A percentile compares a stretch with the other conserved stretches of the same genome.
Conservation (phyloP, 257 asterid species). For the Solanum tacnaense region DNA sequence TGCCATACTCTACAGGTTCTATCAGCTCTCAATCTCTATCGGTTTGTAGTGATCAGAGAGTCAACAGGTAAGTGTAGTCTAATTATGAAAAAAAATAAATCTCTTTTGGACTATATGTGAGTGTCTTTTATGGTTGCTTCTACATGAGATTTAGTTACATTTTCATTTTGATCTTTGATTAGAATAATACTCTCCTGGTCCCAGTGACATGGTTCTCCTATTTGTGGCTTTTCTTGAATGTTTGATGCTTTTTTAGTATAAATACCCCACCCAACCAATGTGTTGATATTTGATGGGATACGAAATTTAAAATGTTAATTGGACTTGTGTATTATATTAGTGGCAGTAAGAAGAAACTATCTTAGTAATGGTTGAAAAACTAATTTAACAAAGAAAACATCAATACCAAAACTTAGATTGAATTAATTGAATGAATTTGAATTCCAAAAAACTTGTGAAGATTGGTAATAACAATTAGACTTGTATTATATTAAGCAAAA, state of each 20-base stretch:
- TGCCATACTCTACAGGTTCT: slow-evolving; percentile 47
- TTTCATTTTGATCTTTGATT: not conserved
- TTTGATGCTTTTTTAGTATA: not conserved
- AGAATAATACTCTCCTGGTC: not conserved
- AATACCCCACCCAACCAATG: not conserved
- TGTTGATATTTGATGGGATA: not conserved
- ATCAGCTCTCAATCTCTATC: slow-evolving; percentile 78
- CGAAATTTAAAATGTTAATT: not conserved
- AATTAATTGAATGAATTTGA: not conserved
- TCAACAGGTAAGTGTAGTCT: slow-evolving; percentile 40
- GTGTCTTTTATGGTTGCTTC: not conserved
- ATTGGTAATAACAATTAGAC: not conserved
- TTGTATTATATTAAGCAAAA: not conserved
- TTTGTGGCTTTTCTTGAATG: not conserved
- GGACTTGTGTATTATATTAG: not conserved
- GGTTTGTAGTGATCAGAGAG: slow-evolving; percentile 65
- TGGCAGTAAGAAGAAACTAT: not conserved
- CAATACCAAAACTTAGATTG: not conserved
- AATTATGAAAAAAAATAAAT: not conserved
- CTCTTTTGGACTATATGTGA: not conserved
- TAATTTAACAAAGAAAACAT: not conserved
- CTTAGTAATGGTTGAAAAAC: not conserved
- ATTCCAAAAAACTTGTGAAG: not conserved
- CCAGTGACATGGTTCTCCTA: not conserved
- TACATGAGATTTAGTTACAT: not conserved